Evolutionary conservation across 495 filamentous ascomycete genomes (phyloP), one percentile per base, ranked within the genome.

Genomic region (Neurospora discreta): DNA sequence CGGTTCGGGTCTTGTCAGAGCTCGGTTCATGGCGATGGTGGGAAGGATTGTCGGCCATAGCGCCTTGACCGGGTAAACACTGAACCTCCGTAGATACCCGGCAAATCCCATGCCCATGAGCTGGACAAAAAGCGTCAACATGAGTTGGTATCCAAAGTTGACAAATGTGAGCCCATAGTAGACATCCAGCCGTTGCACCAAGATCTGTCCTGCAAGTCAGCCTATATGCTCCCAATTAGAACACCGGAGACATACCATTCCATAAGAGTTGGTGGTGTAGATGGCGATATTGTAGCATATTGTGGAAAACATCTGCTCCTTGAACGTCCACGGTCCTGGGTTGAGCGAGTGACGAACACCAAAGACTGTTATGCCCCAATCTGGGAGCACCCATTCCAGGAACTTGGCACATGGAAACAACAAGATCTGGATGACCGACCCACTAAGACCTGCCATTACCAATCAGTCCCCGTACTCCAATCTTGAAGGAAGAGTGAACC

Each of bases 1-100:
- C 1, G 68, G 68, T 30, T 79, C 77, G 0, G 75, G 71, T 1
- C 75, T 58, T 5, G 76, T 79, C 44, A 80, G 43, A 1, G 79
- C 78, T 15, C 75, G 73, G 68, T 81, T 81, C 76, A 81, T 78
- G 30, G 77, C 75, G 67, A 81, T 79, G 40, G 44, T 77, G 3
- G 79, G 76, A 6, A 81, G 75, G 8, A 77, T 70, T 0, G 76
- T 78, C 0, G 78, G 78, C 79, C 79, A 81, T 2, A 80, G 68
- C 0, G 76, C 76, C 46, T 78, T 77, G 70, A 78, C 78, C 0
- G 79, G 79, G 39, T 82, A 80, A 16, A 88, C 86, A 23, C 85
- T 81, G 81, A 85, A 88, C 20, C 83, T 80, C 1, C 84, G 78
- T 13, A 83, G 79, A 73, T 86, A 82, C 0, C 84, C 83, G 2